Evolutionary conservation across 257 asterid species (phyloP), one percentile per base, ranked within the genome.

Genomic region (Fraxinus americana): DNA sequence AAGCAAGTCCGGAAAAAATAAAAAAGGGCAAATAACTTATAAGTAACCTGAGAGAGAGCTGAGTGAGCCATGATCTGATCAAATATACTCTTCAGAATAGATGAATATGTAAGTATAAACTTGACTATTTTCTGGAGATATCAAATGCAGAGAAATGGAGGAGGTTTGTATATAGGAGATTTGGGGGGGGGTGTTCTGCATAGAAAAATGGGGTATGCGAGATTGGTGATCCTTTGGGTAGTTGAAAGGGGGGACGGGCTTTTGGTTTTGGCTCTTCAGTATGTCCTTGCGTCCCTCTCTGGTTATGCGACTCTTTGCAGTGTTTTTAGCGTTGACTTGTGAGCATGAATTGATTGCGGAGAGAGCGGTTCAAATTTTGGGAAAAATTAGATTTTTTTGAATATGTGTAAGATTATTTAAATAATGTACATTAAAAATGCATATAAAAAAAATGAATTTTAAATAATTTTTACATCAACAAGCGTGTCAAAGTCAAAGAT

Each of bases 21-120:
- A 39, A n/a, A n/a, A 38, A 17, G 21, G 67, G 21, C 6, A 10
- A 67, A 12, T 52, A 52, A 4, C 8, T 36, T 14, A 4, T 17
- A 52, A 52, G 63, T 32, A 41, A 88, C 94, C 83, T 83, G 94
- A 79, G 82, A 73, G 74, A 88, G 69, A 75, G 92, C 91, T 39
- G 45, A 39, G 45, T 39, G 45, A 39, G 45, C 45, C 94, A 90
- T 88, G 92, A 86, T 83, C 76, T 67, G 83, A 77, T 79, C 85
- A 77, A 77, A 78, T 52, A 19, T 17, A 52, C 10, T 52, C 7
- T 52, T 52, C 39, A 43, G 69, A 72, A 6, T 52, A 52, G 7
- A 52, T 14, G 63, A 52, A 52, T 52, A 0, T 52, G 63, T 52
- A 52, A 3, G 21, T 17, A 52, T 52, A 5, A 17, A 17, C 17